Base-by-base conservation (phyloP, 495 filamentous ascomycete genomes). In the Sabuloglossum arenarium region DNA sequence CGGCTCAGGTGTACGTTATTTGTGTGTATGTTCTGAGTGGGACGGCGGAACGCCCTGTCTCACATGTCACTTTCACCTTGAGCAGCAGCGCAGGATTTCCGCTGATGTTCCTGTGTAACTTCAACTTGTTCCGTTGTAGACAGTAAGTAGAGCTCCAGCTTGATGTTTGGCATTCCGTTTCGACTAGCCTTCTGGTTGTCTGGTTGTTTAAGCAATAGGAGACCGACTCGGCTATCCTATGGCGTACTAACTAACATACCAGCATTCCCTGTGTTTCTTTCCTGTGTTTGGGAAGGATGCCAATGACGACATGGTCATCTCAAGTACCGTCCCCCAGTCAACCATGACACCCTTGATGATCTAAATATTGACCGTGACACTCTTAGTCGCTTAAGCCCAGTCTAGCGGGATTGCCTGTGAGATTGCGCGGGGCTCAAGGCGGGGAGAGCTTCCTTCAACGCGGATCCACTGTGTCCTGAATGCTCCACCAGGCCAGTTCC, bases 271-370 rank as follows among this genome's bases (percentile, higher is more conserved):
- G 12, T 2, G 34, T n/a, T n/a, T n/a, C n/a, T n/a, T n/a, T n/a
- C n/a, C n/a, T n/a, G n/a, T 39, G 8, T 4, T 49, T 4, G 6
- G 14, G 42, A 46, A n/a, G 42, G 42, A 46, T n/a, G 42, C 21
- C 45, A 24, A 49, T 49, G 45, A 49, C 45, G 45, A 49, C 45
- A 49, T 49, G 45, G 45, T 49, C 45, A 39, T 49, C 45, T 10
- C 25, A 5, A 5, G 42, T 3, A 19, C 42, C 42, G 42, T 23
- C 42, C 30, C 30, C 30, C 11, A 32, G 5, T 4, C 30, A 4
- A 32, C 11, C 30, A 5, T 32, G n/a, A n/a, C n/a, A n/a, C 30
- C 30, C 4, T 39, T 39, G 8, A 3, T 39, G 34, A 12, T 39
- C 34, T 39, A 39, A 39, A 39, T 39, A 39, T 39, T 39, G 34